These are phyloP conservation scores for Cryptosporidium sp. DNA, from an alignment of 169 alveolate species.

Conservation along the genomic window DNA sequence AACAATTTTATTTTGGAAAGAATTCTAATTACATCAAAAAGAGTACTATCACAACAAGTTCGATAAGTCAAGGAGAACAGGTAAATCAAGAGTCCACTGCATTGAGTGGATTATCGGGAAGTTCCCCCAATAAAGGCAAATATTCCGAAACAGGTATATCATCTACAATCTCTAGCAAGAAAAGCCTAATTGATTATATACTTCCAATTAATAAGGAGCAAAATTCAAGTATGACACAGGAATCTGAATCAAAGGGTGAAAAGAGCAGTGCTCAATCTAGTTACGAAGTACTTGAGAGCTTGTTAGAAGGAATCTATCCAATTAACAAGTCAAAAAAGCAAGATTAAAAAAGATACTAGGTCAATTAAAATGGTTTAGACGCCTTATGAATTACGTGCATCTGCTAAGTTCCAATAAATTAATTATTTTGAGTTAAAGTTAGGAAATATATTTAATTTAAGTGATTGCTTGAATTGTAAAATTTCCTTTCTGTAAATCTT, in stretches of 20 bases:
- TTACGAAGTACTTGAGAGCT: conserved; percentile 47
- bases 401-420: neutral
- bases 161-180: neutral
- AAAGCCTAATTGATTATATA: conserved; percentile 44
- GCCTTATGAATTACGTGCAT: neutral
- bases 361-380: neutral
- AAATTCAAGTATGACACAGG: neutral
- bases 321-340: conserved; percentile 10
- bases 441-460: neutral
- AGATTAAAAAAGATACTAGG: neutral
- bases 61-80: neutral
- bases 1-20: conserved; percentile 64
- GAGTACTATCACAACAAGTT: neutral
- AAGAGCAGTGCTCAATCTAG: conserved; percentile 22
- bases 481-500: neutral
- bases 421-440: neutral
- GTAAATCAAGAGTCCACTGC: neutral
- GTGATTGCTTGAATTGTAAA: neutral
- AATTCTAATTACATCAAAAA: conserved; percentile 9
- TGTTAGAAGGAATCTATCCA: conserved; percentile 53
- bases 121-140: neutral
- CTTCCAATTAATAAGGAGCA: conserved; percentile 56
- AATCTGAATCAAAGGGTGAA: conserved; percentile 17
- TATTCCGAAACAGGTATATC: neutral
- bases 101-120: neutral